Evolutionary conservation across 345 rosid genomes (phyloP), one percentile per base, ranked within the genome.

Genomic region (Orychophragmus violaceus): DNA sequence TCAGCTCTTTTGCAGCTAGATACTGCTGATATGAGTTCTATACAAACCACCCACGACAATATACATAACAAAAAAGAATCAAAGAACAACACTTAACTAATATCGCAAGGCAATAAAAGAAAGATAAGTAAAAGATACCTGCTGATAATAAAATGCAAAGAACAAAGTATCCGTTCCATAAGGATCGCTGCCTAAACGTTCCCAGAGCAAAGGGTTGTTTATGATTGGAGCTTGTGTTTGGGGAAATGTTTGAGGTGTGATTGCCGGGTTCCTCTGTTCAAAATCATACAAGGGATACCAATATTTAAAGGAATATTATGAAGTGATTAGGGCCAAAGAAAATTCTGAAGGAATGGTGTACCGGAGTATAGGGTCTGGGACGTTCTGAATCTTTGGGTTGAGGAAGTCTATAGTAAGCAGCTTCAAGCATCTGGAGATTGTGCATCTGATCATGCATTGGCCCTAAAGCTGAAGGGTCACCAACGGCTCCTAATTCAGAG

Each of bases 11-110:
- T 53, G 99, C 99, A 24, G 97, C 96, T 63, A 89, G 68, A 70
- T 87, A 95, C 73, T 95, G 99, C 70, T 91, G 97, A 66, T 79
- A 91, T 16, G 96, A 85, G 74, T 89, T 91, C 99, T 95, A 85
- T 58, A 76, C 17, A 64, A 53, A 6, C 35, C 45, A 44, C 28
- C 5, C 51, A 9, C 2, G 3, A 17, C 1, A 18, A n/a, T n/a
- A n/a, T n/a, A n/a, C n/a, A n/a, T n/a, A 41, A 41, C 8, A 14
- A 39, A 1, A 39, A 13, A 5, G 41, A 36, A 36, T 36, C 14
- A 12, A 70, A 68, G 10, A 16, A 23, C 3, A 30, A 32, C 33
- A 45, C 27, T 11, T 61, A 8, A 25, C 23, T 1, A 16, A 3
- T 27, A 36, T 35, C 55, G 53, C 51, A 19, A 21, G 2, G 32